These are phyloP conservation scores for Amauroascus niger DNA, from an alignment of 2,329 filamentous ascomycete genomes.

Conservation along the genomic window DNA sequence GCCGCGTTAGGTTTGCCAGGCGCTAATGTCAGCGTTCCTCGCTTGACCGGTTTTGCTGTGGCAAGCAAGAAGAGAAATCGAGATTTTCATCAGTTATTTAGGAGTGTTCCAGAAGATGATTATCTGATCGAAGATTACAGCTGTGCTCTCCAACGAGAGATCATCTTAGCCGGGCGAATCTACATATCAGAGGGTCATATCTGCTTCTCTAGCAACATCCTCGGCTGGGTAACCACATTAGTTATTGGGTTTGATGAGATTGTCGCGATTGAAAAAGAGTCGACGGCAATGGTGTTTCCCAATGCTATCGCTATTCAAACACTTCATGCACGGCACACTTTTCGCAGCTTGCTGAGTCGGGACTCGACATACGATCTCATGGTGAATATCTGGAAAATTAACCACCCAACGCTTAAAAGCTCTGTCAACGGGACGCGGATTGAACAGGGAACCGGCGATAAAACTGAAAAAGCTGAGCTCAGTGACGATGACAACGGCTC, in stretches of 20 bases:
- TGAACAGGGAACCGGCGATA: constrained; percentile 73
- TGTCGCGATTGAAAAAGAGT: constrained; percentile 92
- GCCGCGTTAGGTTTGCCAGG: constrained; percentile 57
- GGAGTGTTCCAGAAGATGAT: constrained; percentile 94
- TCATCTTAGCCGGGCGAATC: constrained; percentile 81
- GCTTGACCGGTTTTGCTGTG: constrained; percentile 88
- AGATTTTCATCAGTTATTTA: constrained; percentile 87
- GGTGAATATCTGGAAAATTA: constrained; percentile 96
- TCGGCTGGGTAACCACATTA: constrained; percentile 94
- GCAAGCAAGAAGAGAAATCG: constrained; percentile 92
- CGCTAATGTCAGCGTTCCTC: constrained; percentile 52
- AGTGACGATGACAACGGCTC: constrained; percentile 68
- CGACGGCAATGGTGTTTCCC: constrained; percentile 87
- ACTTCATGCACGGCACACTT: constrained; percentile 86
- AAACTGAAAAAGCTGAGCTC: constrained; percentile 67
- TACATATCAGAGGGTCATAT: constrained; percentile 97
- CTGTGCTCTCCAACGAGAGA: constrained; percentile 89
- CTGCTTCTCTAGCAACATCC: constrained; percentile 97
- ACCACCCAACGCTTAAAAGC: constrained; percentile 82
- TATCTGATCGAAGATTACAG: constrained; percentile 98
- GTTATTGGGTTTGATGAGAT: constrained; percentile 99
- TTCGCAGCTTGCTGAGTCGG: constrained; percentile 86
- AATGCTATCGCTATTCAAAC: constrained; percentile 97
- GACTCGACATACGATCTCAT: constrained; percentile 96
- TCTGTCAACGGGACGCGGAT: constrained; percentile 80